Evolutionary conservation across 495 filamentous ascomycete genomes (phyloP), one percentile per base, ranked within the genome.

Genomic region (Immersiella caudata): DNA sequence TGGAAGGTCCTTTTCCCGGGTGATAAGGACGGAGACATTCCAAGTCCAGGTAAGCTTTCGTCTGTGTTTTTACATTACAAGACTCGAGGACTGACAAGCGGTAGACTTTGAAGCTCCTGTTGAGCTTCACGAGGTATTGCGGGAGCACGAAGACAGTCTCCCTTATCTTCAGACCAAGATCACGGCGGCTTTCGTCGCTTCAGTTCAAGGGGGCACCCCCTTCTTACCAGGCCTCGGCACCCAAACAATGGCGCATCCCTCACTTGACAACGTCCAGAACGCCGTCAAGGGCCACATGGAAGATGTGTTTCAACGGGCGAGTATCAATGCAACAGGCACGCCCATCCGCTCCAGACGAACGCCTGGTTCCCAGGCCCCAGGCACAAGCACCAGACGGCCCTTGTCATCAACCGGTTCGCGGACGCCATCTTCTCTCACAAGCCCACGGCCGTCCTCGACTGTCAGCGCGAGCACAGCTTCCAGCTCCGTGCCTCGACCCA

Each of bases 101-200:
- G n/a, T n/a, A 65, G 62, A 56, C 6, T 65, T 65, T 26, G 62
- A 65, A 11, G 26, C 50, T 0, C 50, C 29, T 6, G 62, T 57
- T 18, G 62, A 65, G 27, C 62, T 57, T 1, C 50, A 65, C 21
- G 62, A 65, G n/a, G 27, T 65, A 8, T 4, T 14, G 1, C n/a
- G 21, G 12, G 29, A 33, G 16, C 56, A 65, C 27, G 27, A 54
- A 1, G 14, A n/a, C 6, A 11, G 58, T 40, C 33, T 6, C 5
- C 7, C 2, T 6, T 26, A 60, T 8, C 58, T 60, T 1, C 33
- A 20, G 58, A n/a, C 6, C 2, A 2, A 3, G n/a, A n/a, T 60
- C 12, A n/a, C n/a, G 1, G 9, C 29, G 1, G 27, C 26, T 2
- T 20, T 61, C 7, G 35, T 20, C 14, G 59, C 21, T 21, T 26